phyloP scores from a whole-genome alignment of 306 rosid species.

The Crataegus laevigata region DNA sequence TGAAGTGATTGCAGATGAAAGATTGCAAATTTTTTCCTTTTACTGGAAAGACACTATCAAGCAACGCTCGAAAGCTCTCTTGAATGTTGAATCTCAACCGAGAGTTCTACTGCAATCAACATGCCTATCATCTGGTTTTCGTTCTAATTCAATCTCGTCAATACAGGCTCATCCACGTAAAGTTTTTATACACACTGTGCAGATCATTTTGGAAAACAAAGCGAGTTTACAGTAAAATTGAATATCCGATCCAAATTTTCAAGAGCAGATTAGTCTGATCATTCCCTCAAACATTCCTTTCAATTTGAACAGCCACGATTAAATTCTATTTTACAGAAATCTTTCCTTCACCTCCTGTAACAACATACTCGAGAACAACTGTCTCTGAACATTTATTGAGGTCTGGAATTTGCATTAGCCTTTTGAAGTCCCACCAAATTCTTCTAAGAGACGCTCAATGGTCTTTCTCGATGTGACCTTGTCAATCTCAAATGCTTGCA shows the following conservation, averaged over 20 bases:
- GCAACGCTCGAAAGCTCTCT: not conserved
- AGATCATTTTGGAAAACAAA: not conserved
- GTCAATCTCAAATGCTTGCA: slow-evolving; percentile 65
- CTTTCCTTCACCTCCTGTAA: not conserved
- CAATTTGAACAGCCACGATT: not conserved
- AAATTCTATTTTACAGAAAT: not conserved
- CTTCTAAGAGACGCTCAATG: slow-evolving; percentile 52
- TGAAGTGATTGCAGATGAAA: not conserved
- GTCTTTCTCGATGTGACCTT: slow-evolving; percentile 67
- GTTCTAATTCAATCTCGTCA: not conserved
- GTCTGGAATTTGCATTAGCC: not conserved
- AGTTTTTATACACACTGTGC: not conserved
- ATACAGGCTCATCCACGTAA: not conserved
- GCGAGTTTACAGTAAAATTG: not conserved
- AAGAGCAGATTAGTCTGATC: not conserved
- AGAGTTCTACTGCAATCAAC: not conserved
- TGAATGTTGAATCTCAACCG: not conserved
- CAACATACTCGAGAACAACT: not conserved
- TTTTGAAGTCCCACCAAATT: slow-evolving; percentile 42
- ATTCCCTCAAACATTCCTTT: not conserved
- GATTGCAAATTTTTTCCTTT: not conserved
- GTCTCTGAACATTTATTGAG: not conserved
- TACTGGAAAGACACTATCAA: not conserved
- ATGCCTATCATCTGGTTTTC: not conserved
- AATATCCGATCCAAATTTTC: not conserved